phyloP scores from a whole-genome alignment of 768 basidiomycete genomes.

The Botryobasidium botryosum region DNA sequence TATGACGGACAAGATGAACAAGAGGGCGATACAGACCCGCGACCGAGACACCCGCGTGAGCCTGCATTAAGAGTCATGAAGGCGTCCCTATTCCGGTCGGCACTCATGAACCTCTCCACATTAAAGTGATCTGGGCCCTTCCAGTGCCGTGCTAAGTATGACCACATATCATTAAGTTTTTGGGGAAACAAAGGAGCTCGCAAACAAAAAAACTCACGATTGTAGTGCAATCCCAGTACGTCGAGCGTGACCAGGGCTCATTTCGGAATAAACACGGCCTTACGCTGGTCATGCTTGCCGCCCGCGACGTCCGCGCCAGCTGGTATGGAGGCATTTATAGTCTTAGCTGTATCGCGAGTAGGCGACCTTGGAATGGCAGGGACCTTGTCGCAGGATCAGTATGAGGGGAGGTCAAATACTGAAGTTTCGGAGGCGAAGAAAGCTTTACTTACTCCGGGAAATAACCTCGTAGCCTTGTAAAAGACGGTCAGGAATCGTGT shows the following conservation, averaged over 20 bases:
- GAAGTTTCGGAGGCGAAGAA: no score
- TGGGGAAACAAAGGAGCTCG: no score
- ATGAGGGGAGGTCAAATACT: no score
- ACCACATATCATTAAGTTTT: no score
- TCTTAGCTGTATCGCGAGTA: background rate
- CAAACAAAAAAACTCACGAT: no score
- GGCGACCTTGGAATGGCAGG: background rate
- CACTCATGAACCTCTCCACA: constrained; percentile 2
- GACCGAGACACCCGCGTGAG: constrained; percentile 3
- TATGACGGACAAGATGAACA: background rate
- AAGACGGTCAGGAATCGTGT: constrained; percentile 1
- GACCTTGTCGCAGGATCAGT: background rate
- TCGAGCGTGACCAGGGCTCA: background rate
- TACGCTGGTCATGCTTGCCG: no score
- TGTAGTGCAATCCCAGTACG: constrained; percentile 1
- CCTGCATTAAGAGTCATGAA: constrained; percentile 6
- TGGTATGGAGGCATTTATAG: background rate
- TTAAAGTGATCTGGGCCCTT: background rate
- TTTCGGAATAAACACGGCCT: constrained; percentile 1
- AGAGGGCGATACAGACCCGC: background rate
- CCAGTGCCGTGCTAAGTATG: no score
- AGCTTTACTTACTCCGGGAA: no score
- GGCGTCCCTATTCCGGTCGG: constrained; percentile 5
- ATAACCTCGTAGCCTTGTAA: constrained; percentile 3
- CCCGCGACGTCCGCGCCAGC: no score